phyloP scores from a whole-genome alignment of 2,329 filamentous ascomycete species.

The Hypoxylon sp. region DNA sequence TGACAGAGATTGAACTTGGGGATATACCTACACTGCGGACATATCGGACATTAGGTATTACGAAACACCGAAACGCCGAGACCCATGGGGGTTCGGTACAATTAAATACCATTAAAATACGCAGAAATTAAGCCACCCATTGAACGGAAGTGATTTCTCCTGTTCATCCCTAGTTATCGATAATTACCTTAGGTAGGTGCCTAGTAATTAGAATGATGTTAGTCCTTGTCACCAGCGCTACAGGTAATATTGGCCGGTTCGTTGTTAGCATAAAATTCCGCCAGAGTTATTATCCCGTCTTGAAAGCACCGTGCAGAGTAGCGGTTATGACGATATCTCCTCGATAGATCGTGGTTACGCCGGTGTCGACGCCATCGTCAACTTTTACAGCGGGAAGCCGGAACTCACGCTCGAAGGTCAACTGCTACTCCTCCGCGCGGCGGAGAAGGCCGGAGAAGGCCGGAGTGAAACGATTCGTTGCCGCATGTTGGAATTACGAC shows the following conservation, averaged over 20 bases:
- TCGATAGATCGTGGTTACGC: slow-evolving; percentile 54
- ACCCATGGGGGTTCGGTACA: too few relatives aligned
- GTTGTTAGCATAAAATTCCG: slow-evolving; percentile 51
- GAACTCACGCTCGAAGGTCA: slow-evolving; percentile 54
- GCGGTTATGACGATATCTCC: slow-evolving; percentile 50
- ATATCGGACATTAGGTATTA: too few relatives aligned
- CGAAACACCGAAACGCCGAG: too few relatives aligned
- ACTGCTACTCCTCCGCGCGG: slow-evolving; percentile 56
- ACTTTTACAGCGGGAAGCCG: slow-evolving; percentile 50
- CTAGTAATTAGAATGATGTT: slow-evolving; percentile 49
- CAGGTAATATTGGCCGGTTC: slow-evolving; percentile 56
- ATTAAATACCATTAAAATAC: too few relatives aligned
- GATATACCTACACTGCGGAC: too few relatives aligned
- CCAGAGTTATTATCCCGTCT: slow-evolving; percentile 39
- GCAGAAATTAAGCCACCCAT: too few relatives aligned
- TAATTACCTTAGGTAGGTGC: too few relatives aligned
- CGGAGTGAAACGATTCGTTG: too few relatives aligned
- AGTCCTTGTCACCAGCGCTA: slow-evolving; percentile 57
- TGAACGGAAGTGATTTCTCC: too few relatives aligned
- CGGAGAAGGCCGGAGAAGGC: too few relatives aligned
- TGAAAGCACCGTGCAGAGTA: slow-evolving; percentile 51
- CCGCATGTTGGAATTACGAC: too few relatives aligned
- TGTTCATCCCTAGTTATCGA: too few relatives aligned
- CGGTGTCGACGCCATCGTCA: slow-evolving; percentile 57
- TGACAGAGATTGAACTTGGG: background rate